Evolutionary conservation across 805 yeast genomes (phyloP).

Genomic region (Candida takata): DNA sequence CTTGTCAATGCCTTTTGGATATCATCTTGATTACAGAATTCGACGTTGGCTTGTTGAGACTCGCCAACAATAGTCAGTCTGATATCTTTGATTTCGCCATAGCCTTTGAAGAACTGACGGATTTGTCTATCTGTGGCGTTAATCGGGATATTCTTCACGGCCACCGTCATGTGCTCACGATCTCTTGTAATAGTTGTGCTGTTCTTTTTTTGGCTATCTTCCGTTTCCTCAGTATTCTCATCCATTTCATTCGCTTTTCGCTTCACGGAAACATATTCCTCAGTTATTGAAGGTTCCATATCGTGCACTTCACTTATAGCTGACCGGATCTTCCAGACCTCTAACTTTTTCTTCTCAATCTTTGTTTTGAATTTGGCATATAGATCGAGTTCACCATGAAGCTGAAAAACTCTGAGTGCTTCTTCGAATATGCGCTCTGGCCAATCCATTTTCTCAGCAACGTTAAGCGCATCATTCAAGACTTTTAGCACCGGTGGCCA

Average conservation of each 20-base stretch:
- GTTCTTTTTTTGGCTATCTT: constrained; percentile 1
- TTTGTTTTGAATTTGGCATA: constrained; percentile 22
- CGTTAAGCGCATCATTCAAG: constrained; percentile 27
- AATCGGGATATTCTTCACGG: constrained; percentile 43
- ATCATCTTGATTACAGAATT: constrained; percentile 41
- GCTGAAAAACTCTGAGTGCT: constrained; percentile 31
- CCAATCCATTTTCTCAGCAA: constrained; percentile 33
- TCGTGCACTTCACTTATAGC: constrained; percentile 6
- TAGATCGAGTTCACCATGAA: constrained; percentile 26
- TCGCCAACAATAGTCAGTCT: constrained; percentile 15
- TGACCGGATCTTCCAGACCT: constrained; percentile 10
- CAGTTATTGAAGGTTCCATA: background rate
- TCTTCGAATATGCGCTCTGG: constrained; percentile 45
- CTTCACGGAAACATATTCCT: constrained; percentile 5
- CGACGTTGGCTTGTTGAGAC: constrained; percentile 44
- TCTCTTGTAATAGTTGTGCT: constrained; percentile 29
- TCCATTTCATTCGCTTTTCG: constrained; percentile 9
- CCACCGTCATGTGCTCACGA: constrained; percentile 53
- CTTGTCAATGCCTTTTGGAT: constrained; percentile 56
- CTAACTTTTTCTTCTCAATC: constrained; percentile 20
- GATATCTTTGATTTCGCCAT: constrained; percentile 47
- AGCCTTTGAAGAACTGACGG: constrained; percentile 42
- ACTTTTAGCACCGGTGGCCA: constrained; percentile 9
- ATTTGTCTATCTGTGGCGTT: constrained; percentile 34
- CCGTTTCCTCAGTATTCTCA: constrained; percentile 1